Evolutionary conservation across 2,329 filamentous ascomycete genomes (phyloP), one percentile per base, ranked within the genome.

Genomic region (Aspergillus phoenicis): DNA sequence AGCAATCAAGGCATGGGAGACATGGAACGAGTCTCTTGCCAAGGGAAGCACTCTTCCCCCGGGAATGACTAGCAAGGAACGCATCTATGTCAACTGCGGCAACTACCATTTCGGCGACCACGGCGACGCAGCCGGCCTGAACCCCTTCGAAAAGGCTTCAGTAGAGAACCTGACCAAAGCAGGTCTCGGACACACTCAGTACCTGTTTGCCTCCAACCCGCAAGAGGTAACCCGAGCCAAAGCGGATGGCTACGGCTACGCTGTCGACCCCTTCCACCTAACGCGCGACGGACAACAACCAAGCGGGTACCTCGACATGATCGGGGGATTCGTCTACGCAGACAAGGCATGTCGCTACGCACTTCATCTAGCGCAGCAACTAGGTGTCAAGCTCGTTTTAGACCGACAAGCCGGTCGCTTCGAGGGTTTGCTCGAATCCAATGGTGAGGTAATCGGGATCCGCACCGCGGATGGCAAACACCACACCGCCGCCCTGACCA

Each of bases 311-410:
- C 70, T 84, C 0, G 82, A 84, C 55, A 78, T 75, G 1, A 79
- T 75, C 0, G 82, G 80, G 13, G 83, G 83, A 3, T 75, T 80
- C 26, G 76, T 76, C 2, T 65, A 76, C 15, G 82, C 82, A 0
- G 78, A 82, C 58, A 81, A 80, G 58, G 80, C 80, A 0, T 84
- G 82, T 58, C 71, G 71, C 0, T 80, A 78, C 55, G 81, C 79
- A 0, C 73, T 82, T 0, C 73, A 82, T 66, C 78, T 81, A 26
- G 79, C 79, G 0, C 67, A 67, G 13, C 63, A 55, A 3, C 67
- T 76, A 2, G 81, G 82, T 0, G 82, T 80, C 1, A 73, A 74
- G 41, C 77, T 81, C 43, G 61, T 83, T 2, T 72, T 84, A 1
- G 78, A 74, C 3, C 4, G 72, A 2, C 60, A 71, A 10, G 52